Base-by-base conservation (phyloP, 2,329 filamentous ascomycete genomes). In the Colletotrichum noveboracense region DNA sequence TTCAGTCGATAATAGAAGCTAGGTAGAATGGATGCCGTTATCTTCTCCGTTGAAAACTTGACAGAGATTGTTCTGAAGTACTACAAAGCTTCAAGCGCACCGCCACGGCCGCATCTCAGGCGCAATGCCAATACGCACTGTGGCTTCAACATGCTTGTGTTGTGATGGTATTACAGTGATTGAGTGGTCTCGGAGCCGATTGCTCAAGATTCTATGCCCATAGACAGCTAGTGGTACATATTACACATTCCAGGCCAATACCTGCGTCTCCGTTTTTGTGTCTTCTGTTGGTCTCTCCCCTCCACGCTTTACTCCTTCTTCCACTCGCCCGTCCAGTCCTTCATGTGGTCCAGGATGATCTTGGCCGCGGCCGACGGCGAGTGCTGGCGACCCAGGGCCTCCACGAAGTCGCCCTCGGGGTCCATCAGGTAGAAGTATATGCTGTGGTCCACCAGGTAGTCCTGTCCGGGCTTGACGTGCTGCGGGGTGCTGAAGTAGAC, bases 341-440 rank as follows among this genome's bases (percentile, higher is more conserved):
- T 93, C 83, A 98, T 94, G 85, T 99, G 97, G 77, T 94, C 93
- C 76, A 94, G 85, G 71, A 99, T 98, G 74, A 98, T 88, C 85
- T 93, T 93, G 8, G 96, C 94, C 2, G 93, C 97, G 81, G 95
- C 91, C 77, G 97, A 93, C 1, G 96, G 95, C 56, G 95, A 98
- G 86, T 98, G 96, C 86, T 99, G 97, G 77, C 97, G 90, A 21
- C 97, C 97, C 81, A 99, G 93, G 14, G 96, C 97, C 88, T 99
- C 97, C 32, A 99, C 96, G 85, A 99, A 99, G 84, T 99, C 96
- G 24, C 96, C 96, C 80, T 98, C 96, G 0, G 97, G 97, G 84
- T 98, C 97, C 97, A 99, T 99, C 79, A 99, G 87, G 85, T 99
- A 99, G 82, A 99, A 99, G 89, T 99, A 99, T 80, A 99, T 99